Conservation (phyloP, 2,329 filamentous ascomycete species). For the Arachnomyces sp. region DNA sequence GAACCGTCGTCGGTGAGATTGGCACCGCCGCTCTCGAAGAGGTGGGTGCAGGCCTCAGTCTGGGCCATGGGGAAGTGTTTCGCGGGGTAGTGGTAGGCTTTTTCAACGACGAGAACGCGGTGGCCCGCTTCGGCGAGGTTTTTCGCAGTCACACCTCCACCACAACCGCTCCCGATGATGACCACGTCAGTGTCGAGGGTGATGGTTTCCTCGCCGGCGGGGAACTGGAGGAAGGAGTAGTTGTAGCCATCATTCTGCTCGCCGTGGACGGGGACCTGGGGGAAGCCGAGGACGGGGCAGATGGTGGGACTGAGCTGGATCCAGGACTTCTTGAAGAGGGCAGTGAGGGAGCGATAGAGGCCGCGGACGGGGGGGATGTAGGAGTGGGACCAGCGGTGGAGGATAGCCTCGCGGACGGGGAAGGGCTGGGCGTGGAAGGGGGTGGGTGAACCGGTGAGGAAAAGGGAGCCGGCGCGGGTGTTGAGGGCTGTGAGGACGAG, state of each 20-base stretch:
- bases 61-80: constrained; percentile 67
- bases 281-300: constrained; percentile 44
- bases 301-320: constrained; percentile 44
- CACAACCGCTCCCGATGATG: constrained; percentile 79
- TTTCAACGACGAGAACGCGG: constrained; percentile 71
- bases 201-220: constrained; percentile 45
- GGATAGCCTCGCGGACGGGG: constrained; percentile 45
- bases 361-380: constrained; percentile 45
- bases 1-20: constrained; percentile 49
- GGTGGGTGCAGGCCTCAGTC: constrained; percentile 48
- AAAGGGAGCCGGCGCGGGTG: constrained; percentile 46
- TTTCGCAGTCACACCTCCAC: constrained; percentile 73
- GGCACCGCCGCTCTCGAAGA: constrained; percentile 62
- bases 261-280: constrained; percentile 47
- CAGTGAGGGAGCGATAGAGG: constrained; percentile 41
- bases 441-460: constrained; percentile 49
- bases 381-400: constrained; percentile 46
- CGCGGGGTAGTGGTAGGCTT: constrained; percentile 67
- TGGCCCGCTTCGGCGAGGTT: constrained; percentile 69
- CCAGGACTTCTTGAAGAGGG: constrained; percentile 47
- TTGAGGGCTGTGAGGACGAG: constrained; percentile 47
- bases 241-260: constrained; percentile 43
- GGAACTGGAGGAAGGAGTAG: constrained; percentile 51
- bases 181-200: constrained; percentile 71
- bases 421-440: constrained; percentile 48